A percentile compares a stretch with the other conserved stretches of the same genome.
phyloP scores from a whole-genome alignment of 345 rosid species.

The Corchorus olitorius region DNA sequence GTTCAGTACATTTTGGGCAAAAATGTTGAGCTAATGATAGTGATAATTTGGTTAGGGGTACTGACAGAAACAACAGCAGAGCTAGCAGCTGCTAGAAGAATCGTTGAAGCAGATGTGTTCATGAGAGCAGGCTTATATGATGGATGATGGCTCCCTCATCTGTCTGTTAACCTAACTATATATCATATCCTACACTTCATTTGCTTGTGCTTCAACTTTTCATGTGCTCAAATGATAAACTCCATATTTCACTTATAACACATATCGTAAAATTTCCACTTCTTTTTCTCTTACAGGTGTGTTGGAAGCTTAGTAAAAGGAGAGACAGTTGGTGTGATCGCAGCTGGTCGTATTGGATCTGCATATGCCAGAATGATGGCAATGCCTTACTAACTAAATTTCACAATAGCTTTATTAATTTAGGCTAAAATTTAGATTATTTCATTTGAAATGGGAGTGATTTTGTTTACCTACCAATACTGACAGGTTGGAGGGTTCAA shows the following conservation, averaged over 20 bases:
- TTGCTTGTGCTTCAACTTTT: not conserved
- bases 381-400: conserved; percentile 11
- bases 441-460: not conserved
- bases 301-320: conserved; percentile 98
- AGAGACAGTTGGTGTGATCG: conserved; percentile 96
- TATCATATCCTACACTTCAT: not conserved
- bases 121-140: conserved; percentile 96
- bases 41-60: conserved; percentile 57
- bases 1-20: not conserved
- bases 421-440: no score
- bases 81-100: conserved; percentile 95
- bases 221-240: not conserved
- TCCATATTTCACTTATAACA: not conserved
- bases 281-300: conserved; percentile 43
- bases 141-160: conserved; percentile 70
- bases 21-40: not conserved
- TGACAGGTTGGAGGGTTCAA: conserved; percentile 90
- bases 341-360: conserved; percentile 98
- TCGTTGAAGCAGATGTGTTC: conserved; percentile 94
- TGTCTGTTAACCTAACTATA: not conserved
- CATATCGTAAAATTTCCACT: not conserved
- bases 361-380: conserved; percentile 99
- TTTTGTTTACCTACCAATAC: not conserved
- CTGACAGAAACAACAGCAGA: conserved; percentile 97
- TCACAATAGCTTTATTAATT: no score